Conservation (phyloP, 148 eudicot genomes). For the Rhododendron williamsianum region DNA sequence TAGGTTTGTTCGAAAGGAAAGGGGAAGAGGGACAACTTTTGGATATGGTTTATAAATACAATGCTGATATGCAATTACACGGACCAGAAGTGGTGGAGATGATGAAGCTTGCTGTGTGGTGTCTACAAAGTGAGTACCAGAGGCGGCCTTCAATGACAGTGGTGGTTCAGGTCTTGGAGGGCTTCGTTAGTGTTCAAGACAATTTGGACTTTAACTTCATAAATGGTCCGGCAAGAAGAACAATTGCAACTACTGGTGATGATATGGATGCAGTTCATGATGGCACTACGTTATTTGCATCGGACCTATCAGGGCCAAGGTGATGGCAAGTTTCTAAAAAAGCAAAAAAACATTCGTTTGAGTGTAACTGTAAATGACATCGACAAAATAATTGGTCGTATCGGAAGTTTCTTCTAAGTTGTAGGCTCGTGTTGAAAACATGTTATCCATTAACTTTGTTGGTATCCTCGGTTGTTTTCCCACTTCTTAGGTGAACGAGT, state of each 20-base stretch:
- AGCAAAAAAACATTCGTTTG: neutral
- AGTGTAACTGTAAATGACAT: neutral
- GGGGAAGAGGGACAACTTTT: slow-evolving; percentile 2
- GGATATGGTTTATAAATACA: neutral
- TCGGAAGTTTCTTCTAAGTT: neutral
- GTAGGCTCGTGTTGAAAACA: neutral
- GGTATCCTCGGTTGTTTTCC: neutral
- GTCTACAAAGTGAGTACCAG: too few relatives aligned
- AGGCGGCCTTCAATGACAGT: too few relatives aligned
- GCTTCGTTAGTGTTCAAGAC: neutral
- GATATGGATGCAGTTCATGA: neutral
- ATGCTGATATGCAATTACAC: neutral
- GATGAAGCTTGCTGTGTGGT: too few relatives aligned
- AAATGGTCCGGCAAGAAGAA: neutral
- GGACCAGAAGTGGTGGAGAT: too few relatives aligned
- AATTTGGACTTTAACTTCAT: neutral
- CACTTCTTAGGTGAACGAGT: neutral
- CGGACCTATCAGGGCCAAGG: neutral
- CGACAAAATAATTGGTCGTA: neutral
- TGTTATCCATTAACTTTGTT: neutral
- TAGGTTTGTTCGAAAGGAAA: neutral
- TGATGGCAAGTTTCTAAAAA: neutral
- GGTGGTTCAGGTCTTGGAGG: slow-evolving; percentile 1
- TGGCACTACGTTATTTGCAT: neutral
- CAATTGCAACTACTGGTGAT: neutral